Evolutionary conservation across 1,284 basidiomycete genomes (phyloP).

Genomic region (Ceratobasidium sp.): DNA sequence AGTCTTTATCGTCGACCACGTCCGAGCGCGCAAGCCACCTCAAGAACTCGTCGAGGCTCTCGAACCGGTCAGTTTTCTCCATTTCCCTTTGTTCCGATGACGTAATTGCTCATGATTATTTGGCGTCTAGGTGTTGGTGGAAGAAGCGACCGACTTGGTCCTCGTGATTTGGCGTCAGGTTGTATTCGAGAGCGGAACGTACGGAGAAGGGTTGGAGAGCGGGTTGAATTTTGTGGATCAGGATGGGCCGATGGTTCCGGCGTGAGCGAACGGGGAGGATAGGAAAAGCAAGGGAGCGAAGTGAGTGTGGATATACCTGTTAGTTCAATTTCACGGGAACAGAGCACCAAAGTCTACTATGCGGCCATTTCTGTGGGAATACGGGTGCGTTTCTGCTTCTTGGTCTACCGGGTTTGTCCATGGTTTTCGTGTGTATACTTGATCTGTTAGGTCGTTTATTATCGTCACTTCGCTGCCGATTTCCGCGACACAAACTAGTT

Average conservation of each 20-base stretch:
- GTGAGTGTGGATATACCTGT: slow-evolving; percentile 24
- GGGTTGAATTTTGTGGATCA: slow-evolving; percentile 79
- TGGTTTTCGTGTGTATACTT: slow-evolving; percentile 36
- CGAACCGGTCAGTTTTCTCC: slow-evolving; percentile 76
- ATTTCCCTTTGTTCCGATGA: background rate
- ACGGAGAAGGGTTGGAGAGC: slow-evolving; percentile 83
- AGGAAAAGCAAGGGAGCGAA: background rate
- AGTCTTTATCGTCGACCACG: slow-evolving; percentile 89
- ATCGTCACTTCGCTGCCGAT: no score
- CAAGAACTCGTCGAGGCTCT: slow-evolving; percentile 86
- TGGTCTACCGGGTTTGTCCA: background rate
- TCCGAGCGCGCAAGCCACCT: slow-evolving; percentile 86
- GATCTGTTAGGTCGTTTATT: slow-evolving; percentile 44
- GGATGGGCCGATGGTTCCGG: slow-evolving; percentile 27
- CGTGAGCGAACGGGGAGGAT: background rate
- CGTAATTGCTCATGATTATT: background rate
- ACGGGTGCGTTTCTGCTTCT: slow-evolving; percentile 42
- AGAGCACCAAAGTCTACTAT: background rate
- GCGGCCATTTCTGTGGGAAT: background rate
- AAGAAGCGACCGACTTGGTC: slow-evolving; percentile 84
- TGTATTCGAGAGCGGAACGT: slow-evolving; percentile 90
- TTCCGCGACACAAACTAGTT: background rate
- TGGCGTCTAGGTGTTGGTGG: slow-evolving; percentile 80
- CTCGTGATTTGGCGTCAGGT: slow-evolving; percentile 86
- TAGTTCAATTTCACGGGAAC: slow-evolving; percentile 7